Evolutionary conservation across 2,329 filamentous ascomycete species (phyloP).

Genomic region (Tolypocladium tundrense): DNA sequence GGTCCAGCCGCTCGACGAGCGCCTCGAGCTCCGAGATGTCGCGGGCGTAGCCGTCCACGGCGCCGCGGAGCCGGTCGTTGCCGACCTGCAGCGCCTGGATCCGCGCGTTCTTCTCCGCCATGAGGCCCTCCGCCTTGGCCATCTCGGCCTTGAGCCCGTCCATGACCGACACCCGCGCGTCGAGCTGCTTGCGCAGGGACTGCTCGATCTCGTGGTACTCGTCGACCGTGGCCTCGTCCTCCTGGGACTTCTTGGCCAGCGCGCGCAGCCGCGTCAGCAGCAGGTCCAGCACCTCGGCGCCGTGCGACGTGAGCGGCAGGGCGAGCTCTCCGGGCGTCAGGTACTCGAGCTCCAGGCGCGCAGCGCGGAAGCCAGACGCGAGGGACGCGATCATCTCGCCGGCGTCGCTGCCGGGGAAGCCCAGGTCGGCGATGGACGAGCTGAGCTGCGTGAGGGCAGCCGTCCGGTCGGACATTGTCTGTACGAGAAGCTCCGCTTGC

Average conservation of each 20-base stretch:
- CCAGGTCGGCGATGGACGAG: slow-evolving; percentile 34
- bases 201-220: slow-evolving; percentile 49
- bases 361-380: slow-evolving; percentile 39
- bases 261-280: slow-evolving; percentile 39
- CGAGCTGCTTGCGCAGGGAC: slow-evolving; percentile 46
- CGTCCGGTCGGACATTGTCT: slow-evolving; percentile 37
- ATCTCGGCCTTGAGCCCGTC: slow-evolving; percentile 35
- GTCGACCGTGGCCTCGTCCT: slow-evolving; percentile 45
- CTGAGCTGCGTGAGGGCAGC: slow-evolving; percentile 34
- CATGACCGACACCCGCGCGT: slow-evolving; percentile 40
- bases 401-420: slow-evolving; percentile 38
- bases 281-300: slow-evolving; percentile 45
- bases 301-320: slow-evolving; percentile 40
- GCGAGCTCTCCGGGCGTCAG: slow-evolving; percentile 48
- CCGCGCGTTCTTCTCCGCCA: slow-evolving; percentile 26
- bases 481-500: slow-evolving; percentile 31
- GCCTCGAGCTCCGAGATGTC: slow-evolving; percentile 44
- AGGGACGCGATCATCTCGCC: slow-evolving; percentile 39
- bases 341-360: slow-evolving; percentile 52
- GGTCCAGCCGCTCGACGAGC: slow-evolving; percentile 39
- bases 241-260: slow-evolving; percentile 33
- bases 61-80: slow-evolving; percentile 38
- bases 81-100: slow-evolving; percentile 39
- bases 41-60: slow-evolving; percentile 40
- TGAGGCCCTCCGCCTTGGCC: slow-evolving; percentile 16